phyloP scores from a whole-genome alignment of 352 stramenopile genomes.

The Pilasporangium apinafurcum region DNA sequence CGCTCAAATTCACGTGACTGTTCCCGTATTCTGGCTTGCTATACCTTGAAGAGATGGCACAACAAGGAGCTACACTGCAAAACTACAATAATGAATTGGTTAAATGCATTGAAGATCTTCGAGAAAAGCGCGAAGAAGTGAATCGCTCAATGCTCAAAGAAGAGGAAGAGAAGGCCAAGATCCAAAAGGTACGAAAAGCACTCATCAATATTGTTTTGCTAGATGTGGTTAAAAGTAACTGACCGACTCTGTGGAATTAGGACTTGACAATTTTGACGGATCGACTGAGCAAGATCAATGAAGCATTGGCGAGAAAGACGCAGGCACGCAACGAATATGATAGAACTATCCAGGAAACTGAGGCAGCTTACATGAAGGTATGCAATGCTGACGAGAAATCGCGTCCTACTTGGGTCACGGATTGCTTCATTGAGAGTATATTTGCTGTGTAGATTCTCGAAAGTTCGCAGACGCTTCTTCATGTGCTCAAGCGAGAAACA shows the following conservation, averaged over 20 bases:
- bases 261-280: slow-evolving; percentile 90
- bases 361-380: slow-evolving; percentile 93
- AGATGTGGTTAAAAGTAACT: not conserved
- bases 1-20: too few species aligned
- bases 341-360: slow-evolving; percentile 91
- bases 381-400: too few species aligned
- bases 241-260: slow-evolving; percentile 8
- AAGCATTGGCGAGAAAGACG: slow-evolving; percentile 85
- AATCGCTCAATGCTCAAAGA: slow-evolving; percentile 91
- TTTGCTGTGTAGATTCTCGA: slow-evolving; percentile 90
- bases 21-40: too few species aligned
- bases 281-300: slow-evolving; percentile 89
- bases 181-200: slow-evolving; percentile 69
- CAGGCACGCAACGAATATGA: slow-evolving; percentile 92
- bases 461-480: slow-evolving; percentile 91
- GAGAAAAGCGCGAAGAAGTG: slow-evolving; percentile 89
- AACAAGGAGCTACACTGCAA: slow-evolving; percentile 90
- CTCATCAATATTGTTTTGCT: not conserved
- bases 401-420: too few species aligned
- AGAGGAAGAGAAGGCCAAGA: slow-evolving; percentile 93
- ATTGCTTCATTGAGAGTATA: too few species aligned
- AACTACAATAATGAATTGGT: slow-evolving; percentile 97
- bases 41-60: slow-evolving; percentile 59
- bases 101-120: slow-evolving; percentile 93
- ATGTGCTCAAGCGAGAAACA: slow-evolving; percentile 93